These are phyloP conservation scores for Sungouiella blattae DNA, from an alignment of 805 yeast species.

Conservation along the genomic window DNA sequence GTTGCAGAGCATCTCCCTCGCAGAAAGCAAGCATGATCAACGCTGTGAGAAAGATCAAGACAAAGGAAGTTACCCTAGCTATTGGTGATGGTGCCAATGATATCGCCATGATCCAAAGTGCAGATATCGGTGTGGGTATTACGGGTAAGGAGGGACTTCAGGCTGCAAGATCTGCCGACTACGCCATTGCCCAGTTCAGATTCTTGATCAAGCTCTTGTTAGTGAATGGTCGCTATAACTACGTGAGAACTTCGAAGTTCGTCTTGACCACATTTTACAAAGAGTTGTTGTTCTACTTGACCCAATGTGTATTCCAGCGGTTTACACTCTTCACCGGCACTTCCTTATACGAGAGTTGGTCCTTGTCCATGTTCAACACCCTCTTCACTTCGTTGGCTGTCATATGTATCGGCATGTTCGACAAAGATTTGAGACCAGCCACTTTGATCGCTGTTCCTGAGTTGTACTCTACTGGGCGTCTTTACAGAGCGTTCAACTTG, in stretches of 20 bases:
- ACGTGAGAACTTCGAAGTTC: slow-evolving; percentile 86
- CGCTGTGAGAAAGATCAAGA: slow-evolving; percentile 68
- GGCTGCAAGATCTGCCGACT: slow-evolving; percentile 93
- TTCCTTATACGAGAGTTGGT: slow-evolving; percentile 92
- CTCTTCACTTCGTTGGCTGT: slow-evolving; percentile 92
- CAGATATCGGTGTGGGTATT: slow-evolving; percentile 96
- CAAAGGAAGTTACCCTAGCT: slow-evolving; percentile 78
- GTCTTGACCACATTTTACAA: slow-evolving; percentile 93
- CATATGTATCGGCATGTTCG: slow-evolving; percentile 90
- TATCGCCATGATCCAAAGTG: slow-evolving; percentile 98
- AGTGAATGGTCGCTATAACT: slow-evolving; percentile 96
- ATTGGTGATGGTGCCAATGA: slow-evolving; percentile 99
- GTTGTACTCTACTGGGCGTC: slow-evolving; percentile 72
- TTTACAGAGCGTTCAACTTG: slow-evolving; percentile 70
- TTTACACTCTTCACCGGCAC: slow-evolving; percentile 89
- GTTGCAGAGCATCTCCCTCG: slow-evolving; percentile 96
- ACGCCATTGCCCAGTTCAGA: slow-evolving; percentile 91
- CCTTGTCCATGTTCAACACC: slow-evolving; percentile 95
- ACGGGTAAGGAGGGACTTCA: slow-evolving; percentile 97
- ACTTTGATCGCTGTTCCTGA: slow-evolving; percentile 92
- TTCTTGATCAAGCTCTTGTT: slow-evolving; percentile 75
- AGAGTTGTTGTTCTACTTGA: slow-evolving; percentile 82
- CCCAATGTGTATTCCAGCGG: slow-evolving; percentile 85
- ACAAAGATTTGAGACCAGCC: slow-evolving; percentile 83
- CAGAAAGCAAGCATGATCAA: slow-evolving; percentile 91